These are phyloP conservation scores for Neofusicoccum parvum DNA, from an alignment of 2,329 filamentous ascomycete genomes.

Conservation along the genomic window DNA sequence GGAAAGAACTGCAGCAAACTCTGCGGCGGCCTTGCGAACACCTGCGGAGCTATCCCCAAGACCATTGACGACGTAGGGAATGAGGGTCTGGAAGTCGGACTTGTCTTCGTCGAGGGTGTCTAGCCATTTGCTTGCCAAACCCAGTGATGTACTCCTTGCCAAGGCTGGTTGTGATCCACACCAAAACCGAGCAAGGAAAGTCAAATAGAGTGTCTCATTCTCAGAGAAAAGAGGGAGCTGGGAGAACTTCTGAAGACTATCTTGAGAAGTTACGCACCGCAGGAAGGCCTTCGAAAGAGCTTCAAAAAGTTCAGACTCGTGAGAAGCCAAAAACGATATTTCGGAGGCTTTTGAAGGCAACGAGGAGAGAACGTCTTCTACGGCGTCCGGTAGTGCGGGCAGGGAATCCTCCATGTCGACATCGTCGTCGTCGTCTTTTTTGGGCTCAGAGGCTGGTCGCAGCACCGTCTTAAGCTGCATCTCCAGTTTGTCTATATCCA, in stretches of 20 bases:
- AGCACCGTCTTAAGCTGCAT: slow-evolving; percentile 73
- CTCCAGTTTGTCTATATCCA: slow-evolving; percentile 75
- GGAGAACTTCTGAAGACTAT: slow-evolving; percentile 48
- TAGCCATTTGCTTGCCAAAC: slow-evolving; percentile 47
- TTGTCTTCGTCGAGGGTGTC: slow-evolving; percentile 39
- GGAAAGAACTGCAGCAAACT: slow-evolving; percentile 53
- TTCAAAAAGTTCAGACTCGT: slow-evolving; percentile 31
- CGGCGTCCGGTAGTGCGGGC: slow-evolving; percentile 20
- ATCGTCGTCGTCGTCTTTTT: slow-evolving; percentile 44
- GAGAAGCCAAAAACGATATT: slow-evolving; percentile 32
- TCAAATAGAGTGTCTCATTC: slow-evolving; percentile 63
- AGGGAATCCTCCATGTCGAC: slow-evolving; percentile 51
- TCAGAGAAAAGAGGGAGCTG: slow-evolving; percentile 58
- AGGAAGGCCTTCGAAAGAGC: slow-evolving; percentile 34
- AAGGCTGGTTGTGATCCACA: slow-evolving; percentile 70
- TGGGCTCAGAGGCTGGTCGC: slow-evolving; percentile 41
- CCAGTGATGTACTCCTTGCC: slow-evolving; percentile 69
- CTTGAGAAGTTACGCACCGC: slow-evolving; percentile 30
- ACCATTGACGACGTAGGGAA: slow-evolving; percentile 79
- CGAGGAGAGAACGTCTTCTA: slow-evolving; percentile 24
- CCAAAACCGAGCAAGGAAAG: slow-evolving; percentile 76
- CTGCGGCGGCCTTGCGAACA: slow-evolving; percentile 74
- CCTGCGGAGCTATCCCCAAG: slow-evolving; percentile 75
- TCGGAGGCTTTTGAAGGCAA: slow-evolving; percentile 32
- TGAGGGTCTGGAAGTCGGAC: slow-evolving; percentile 72